Evolutionary conservation across 257 asterid genomes (phyloP).

Genomic region (Ocimum tenuiflorum): DNA sequence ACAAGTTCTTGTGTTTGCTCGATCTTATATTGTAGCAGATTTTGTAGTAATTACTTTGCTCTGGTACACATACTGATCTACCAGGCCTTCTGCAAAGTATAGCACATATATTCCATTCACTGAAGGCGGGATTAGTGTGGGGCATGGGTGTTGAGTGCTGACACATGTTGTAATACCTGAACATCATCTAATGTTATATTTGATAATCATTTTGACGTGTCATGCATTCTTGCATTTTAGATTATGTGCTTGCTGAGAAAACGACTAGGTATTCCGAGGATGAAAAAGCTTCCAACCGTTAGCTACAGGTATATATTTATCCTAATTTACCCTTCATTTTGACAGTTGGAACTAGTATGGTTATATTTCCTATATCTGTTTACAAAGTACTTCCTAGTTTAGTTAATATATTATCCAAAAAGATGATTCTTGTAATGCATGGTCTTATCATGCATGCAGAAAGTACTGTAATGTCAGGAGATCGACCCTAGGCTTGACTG

Average conservation of each 20-base stretch:
- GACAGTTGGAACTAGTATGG: background rate
- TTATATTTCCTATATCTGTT: background rate
- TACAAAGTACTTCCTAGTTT: background rate
- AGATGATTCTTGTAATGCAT: slow-evolving; percentile 11
- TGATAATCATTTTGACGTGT: background rate
- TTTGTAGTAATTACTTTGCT: background rate
- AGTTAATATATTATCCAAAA: background rate
- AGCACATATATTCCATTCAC: background rate
- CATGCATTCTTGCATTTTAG: slow-evolving; percentile 25
- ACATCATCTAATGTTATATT: background rate
- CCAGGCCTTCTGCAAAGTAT: background rate
- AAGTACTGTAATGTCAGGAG: slow-evolving; percentile 49
- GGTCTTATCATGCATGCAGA: slow-evolving; percentile 30
- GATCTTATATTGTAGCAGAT: background rate
- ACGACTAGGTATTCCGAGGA: slow-evolving; percentile 45
- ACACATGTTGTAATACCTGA: background rate
- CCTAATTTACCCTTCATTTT: background rate
- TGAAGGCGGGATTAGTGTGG: background rate
- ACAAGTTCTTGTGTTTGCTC: background rate
- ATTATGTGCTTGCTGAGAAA: slow-evolving; percentile 46
- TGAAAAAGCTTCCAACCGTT: slow-evolving; percentile 45
- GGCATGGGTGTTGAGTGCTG: background rate
- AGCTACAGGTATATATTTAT: slow-evolving; percentile 43
- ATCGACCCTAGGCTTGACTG: slow-evolving; percentile 57
- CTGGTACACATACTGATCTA: background rate